phyloP scores from a whole-genome alignment of 2,329 filamentous ascomycete genomes.

The Bipolaris sorokiniana region DNA sequence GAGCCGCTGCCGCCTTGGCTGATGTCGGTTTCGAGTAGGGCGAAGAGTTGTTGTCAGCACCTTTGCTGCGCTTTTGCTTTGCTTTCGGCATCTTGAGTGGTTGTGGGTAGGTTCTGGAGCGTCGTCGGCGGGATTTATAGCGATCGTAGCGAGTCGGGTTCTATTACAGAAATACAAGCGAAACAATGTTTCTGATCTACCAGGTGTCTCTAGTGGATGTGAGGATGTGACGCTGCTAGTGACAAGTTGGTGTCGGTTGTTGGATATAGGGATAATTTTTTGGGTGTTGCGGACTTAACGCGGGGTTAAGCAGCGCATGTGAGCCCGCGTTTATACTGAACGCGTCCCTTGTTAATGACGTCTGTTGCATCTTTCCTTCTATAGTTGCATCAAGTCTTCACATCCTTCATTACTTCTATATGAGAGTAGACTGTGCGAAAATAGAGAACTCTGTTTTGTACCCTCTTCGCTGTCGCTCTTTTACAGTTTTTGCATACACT shows the following conservation, averaged over 20 bases:
- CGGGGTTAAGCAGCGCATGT: conserved; percentile 25
- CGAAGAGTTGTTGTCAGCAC: conserved; percentile 42
- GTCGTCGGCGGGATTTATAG: background rate
- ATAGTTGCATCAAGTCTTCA: background rate
- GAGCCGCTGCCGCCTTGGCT: conserved; percentile 60
- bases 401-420: background rate
- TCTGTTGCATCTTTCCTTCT: conserved; percentile 3
- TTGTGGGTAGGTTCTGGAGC: background rate
- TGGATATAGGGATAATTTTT: conserved; percentile 29
- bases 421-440: background rate
- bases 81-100: conserved; percentile 54
- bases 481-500: background rate
- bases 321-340: conserved; percentile 23
- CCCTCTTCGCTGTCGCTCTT: conserved; percentile 7
- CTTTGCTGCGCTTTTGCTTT: conserved; percentile 46
- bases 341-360: conserved; percentile 14
- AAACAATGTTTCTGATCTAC: background rate
- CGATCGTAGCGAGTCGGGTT: background rate
- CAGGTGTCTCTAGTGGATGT: background rate
- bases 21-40: conserved; percentile 54
- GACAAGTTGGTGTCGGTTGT: conserved; percentile 13
- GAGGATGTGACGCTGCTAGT: background rate
- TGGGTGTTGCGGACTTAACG: conserved; percentile 30
- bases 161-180: background rate
- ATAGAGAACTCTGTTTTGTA: too few species aligned